phyloP scores from a whole-genome alignment of 495 filamentous ascomycete species.

The Xylaria intraflava region DNA sequence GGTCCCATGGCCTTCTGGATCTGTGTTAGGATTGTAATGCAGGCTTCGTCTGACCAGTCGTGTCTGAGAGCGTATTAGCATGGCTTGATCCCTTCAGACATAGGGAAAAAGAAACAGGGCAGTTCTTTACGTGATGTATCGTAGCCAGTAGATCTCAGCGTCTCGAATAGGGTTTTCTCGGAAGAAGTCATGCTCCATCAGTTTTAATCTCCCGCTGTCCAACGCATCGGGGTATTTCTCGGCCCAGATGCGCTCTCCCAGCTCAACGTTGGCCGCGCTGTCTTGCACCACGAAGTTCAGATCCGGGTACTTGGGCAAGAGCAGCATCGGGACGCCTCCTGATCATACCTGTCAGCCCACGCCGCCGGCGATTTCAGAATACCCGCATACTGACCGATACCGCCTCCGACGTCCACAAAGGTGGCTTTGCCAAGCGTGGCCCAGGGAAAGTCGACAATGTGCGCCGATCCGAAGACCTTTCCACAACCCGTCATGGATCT shows the following conservation, averaged over 20 bases:
- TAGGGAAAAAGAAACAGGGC: background rate
- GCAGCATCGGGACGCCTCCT: constrained; percentile 13
- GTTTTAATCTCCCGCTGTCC: constrained; percentile 21
- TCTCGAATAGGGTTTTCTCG: constrained; percentile 28
- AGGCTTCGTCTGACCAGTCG: constrained; percentile 41
- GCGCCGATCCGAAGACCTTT: constrained; percentile 21
- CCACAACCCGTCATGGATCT: constrained; percentile 31
- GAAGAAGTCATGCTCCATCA: constrained; percentile 40
- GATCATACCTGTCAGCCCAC: background rate
- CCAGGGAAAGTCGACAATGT: constrained; percentile 34
- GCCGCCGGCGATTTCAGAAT: background rate
- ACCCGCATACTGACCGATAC: constrained; percentile 22
- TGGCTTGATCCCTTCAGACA: background rate
- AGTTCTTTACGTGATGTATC: constrained; percentile 31
- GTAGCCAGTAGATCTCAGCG: constrained; percentile 39
- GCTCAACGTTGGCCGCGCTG: constrained; percentile 19
- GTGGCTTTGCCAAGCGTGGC: constrained; percentile 25
- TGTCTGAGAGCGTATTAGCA: constrained; percentile 6
- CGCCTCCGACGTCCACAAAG: constrained; percentile 38
- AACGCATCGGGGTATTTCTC: constrained; percentile 11
- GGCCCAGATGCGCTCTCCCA: constrained; percentile 25
- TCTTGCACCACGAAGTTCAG: constrained; percentile 39
- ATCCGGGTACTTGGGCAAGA: constrained; percentile 22
- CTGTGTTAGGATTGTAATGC: constrained; percentile 28
- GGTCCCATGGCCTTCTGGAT: constrained; percentile 25